Evolutionary conservation across 805 yeast species (phyloP).

Genomic region (Ogataea henricii): DNA sequence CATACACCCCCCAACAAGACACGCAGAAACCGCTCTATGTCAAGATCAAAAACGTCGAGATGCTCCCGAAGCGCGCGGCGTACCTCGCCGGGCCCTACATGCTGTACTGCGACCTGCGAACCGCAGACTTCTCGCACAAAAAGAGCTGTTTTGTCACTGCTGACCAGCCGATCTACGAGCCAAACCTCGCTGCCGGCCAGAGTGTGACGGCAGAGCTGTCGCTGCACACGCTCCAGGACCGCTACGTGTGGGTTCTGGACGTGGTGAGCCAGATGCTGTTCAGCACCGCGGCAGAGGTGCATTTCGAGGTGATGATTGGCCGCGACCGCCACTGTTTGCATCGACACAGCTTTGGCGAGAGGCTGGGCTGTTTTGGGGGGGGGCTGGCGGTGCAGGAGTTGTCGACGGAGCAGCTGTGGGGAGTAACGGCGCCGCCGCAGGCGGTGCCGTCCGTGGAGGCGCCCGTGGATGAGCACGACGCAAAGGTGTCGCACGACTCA

Average conservation of each 20-base stretch:
- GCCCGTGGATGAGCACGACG: no score
- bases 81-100: constrained; percentile 88
- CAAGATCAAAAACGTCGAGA: constrained; percentile 70
- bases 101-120: constrained; percentile 78
- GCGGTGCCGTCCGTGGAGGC: no score
- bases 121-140: constrained; percentile 60
- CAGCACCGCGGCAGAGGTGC: constrained; percentile 64
- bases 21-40: constrained; percentile 43
- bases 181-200: constrained; percentile 72
- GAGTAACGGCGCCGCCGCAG: neutral
- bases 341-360: constrained; percentile 20
- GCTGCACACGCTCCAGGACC: constrained; percentile 59
- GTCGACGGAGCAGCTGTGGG: constrained; percentile 75
- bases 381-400: constrained; percentile 50
- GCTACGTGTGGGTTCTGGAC: constrained; percentile 78
- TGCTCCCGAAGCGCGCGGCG: constrained; percentile 74
- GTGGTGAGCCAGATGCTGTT: constrained; percentile 80
- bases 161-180: constrained; percentile 75
- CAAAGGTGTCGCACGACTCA: no score
- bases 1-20: constrained; percentile 43
- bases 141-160: constrained; percentile 63
- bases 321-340: constrained; percentile 42
- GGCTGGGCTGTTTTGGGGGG: constrained; percentile 30
- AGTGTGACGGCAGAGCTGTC: constrained; percentile 59
- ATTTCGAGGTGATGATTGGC: constrained; percentile 63